These are phyloP conservation scores for Phytophthora boehmeriae DNA, from an alignment of 352 stramenopile genomes.

Conservation along the genomic window DNA sequence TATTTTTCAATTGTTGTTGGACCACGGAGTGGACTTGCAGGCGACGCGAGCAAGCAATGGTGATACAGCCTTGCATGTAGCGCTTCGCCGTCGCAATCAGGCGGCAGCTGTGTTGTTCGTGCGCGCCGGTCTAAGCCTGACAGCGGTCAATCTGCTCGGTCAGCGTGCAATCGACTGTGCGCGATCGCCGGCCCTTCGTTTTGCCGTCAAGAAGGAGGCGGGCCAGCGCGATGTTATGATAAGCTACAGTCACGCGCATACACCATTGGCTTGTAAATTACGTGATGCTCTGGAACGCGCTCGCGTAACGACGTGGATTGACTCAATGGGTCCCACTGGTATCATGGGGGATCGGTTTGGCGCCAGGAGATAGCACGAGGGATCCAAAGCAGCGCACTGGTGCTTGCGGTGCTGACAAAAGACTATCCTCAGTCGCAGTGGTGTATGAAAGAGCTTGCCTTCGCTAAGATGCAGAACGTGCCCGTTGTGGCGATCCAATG, in stretches of 20 bases:
- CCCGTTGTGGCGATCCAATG: slow-evolving; percentile 86
- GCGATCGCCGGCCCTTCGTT: slow-evolving; percentile 66
- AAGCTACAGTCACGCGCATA: slow-evolving; percentile 86
- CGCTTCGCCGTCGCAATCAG: slow-evolving; percentile 72
- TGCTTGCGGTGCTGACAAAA: slow-evolving; percentile 74
- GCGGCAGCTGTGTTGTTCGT: slow-evolving; percentile 71
- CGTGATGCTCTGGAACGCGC: slow-evolving; percentile 70
- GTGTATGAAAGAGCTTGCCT: slow-evolving; percentile 89
- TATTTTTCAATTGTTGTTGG: slow-evolving; percentile 60
- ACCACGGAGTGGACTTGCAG: slow-evolving; percentile 58
- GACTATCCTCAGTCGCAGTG: slow-evolving; percentile 82
- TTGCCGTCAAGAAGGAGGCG: slow-evolving; percentile 86
- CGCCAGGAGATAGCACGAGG: slow-evolving; percentile 81
- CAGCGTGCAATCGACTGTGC: slow-evolving; percentile 81
- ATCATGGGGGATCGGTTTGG: slow-evolving; percentile 83
- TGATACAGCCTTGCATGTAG: slow-evolving; percentile 78
- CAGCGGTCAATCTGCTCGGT: slow-evolving; percentile 59
- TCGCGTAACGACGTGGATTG: slow-evolving; percentile 86
- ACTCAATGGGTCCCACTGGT: slow-evolving; percentile 82
- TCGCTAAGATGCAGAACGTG: slow-evolving; percentile 86
- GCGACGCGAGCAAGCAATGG: slow-evolving; percentile 64
- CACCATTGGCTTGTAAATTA: slow-evolving; percentile 63
- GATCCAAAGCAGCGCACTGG: slow-evolving; percentile 75
- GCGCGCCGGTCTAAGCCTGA: slow-evolving; percentile 70
- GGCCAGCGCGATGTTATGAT: slow-evolving; percentile 88